Base-by-base conservation (phyloP, 768 basidiomycete species). In the Termitomyces sp. region DNA sequence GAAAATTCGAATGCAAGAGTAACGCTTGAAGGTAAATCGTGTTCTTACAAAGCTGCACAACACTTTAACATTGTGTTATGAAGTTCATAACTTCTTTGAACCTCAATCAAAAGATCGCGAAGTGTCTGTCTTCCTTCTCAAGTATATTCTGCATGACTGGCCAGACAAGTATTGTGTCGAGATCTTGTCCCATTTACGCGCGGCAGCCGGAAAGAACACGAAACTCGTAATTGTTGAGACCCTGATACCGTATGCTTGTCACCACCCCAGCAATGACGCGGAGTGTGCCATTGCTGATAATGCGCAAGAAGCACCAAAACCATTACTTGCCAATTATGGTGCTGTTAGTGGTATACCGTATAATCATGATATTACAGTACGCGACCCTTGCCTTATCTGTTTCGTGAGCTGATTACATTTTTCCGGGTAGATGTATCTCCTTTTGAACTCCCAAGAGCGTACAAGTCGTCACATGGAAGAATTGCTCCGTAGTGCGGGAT, bases 291-390 rank as follows among this genome's bases (percentile, higher is more conserved):
- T 25, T 25, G 25, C 25, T 25, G 32, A 12, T 17, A 59, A 60
- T 5, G 14, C 31, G 32, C 15, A 65, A 32, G 60, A 60, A 10
- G 59, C 59, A 12, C 59, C 77, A 9, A 64, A 55, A 1, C 79
- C 79, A 2, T 63, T 80, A 2, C 67, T 80, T 31, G 70, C 78
- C 2, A 79, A 80, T 56, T 74, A 72, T 49, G 79, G 79, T 12
- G 71, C 70, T 3, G 71, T 69, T 0, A 77, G 73, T 55, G 73
- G 73, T 17, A 72, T 76, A 67, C 68, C 52, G 0, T 77, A 77
- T 55, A 67, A 68, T 57, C 14, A 11, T 2, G 45, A 46, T 10
- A 10, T 46, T 46, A 1, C 4, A 10, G 45, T 46, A 46, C 4
- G 45, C 9, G 4, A 46, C 10, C 9, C 10, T 46, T 20, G 20